Evolutionary conservation across 73 alveolate species (phyloP), one percentile per base, ranked within the genome.

Genomic region (Blepharisma stoltei): DNA sequence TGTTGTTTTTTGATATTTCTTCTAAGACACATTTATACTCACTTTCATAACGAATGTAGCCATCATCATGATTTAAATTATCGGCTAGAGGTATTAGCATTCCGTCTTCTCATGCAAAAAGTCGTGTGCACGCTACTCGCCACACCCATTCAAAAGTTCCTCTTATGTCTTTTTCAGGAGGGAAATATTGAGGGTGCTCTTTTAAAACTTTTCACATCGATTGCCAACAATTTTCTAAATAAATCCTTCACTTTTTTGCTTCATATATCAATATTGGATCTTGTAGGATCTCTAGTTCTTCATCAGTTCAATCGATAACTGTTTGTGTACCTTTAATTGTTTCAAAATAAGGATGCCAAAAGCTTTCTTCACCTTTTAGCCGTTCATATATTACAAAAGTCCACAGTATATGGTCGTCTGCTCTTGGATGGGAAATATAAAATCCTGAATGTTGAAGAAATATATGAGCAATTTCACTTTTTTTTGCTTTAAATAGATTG

Each of bases 301-400:
- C 81, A 11, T 78, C 68, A n/a, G 67, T 73, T 87, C 91, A 84
- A 45, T 79, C 68, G 21, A 80, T 49, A 7, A 81, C 43, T 6
- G 49, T 48, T 9, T 54, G 69, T 5, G 76, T 76, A 0, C 78
- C 83, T 25, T 46, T 54, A 11, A 78, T 54, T 7, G 82, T 71
- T 47, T 77, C 6, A 69, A 84, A 79, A 49, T 84, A 84, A 11
- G 91, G 87, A 54, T 80, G 71, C 91, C 91, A 84, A 23, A 79
- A 70, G 32, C 81, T 50, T 32, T 84, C 80, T 8, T 67, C 69
- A 0, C 91, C 91, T 78, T 84, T 84, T 11, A 54, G 41, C 68
- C 18, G 18, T 68, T 84, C 91, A 60, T 69, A 70, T 77, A 84
- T 38, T 70, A 84, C 46, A 70, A 69, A 84, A 6, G 69, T 9